phyloP scores from a whole-genome alignment of 345 rosid species.

The Laguncularia racemosa region DNA sequence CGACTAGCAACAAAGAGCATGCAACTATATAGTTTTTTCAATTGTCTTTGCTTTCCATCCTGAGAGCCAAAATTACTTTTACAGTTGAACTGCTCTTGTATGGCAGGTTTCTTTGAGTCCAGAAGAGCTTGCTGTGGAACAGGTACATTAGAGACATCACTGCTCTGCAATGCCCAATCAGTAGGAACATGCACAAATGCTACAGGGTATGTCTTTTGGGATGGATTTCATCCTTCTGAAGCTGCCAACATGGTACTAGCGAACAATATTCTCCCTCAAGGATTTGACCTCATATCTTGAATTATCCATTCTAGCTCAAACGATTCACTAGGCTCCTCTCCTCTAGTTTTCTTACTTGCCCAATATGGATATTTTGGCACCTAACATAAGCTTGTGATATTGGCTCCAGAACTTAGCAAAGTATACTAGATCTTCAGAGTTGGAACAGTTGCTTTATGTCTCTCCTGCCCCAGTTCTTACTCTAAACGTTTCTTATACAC shows the following conservation, averaged over 20 bases:
- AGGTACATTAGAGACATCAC: conserved; percentile 71
- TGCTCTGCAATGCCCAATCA: conserved; percentile 66
- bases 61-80: neutral
- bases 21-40: no score
- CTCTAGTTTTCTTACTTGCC: conserved; percentile 5
- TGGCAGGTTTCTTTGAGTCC: conserved; percentile 74
- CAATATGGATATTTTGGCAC: neutral
- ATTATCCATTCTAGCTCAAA: conserved; percentile 2
- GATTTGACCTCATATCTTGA: conserved; percentile 66
- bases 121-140: conserved; percentile 91
- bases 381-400: no score
- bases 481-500: no score
- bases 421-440: no score
- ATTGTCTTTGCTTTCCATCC: neutral
- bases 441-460: no score
- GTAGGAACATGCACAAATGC: conserved; percentile 78
- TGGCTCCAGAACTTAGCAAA: no score
- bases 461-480: no score
- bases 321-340: neutral
- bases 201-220: conserved; percentile 82
- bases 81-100: neutral
- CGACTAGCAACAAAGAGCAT: no score
- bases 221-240: conserved; percentile 93
- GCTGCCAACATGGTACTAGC: conserved; percentile 67
- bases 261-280: conserved; percentile 54